These are phyloP conservation scores for Aspergillus texensis DNA, from an alignment of 2,329 filamentous ascomycete genomes.

Conservation along the genomic window DNA sequence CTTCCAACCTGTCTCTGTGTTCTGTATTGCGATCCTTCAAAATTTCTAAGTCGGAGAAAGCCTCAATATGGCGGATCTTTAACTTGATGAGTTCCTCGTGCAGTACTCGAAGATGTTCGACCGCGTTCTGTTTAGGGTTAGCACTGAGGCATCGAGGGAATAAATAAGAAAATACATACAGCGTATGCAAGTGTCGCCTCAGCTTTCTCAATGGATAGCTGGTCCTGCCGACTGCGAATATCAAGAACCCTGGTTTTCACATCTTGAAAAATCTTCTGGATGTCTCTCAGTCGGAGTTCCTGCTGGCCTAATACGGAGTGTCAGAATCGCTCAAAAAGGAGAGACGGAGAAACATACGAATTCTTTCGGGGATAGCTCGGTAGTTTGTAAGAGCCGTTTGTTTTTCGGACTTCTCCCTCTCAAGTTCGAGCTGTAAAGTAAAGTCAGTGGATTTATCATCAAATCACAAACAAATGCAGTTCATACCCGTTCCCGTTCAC, in stretches of 20 bases:
- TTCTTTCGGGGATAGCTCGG: conserved; percentile 69
- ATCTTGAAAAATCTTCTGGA: conserved; percentile 44
- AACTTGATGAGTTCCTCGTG: conserved; percentile 69
- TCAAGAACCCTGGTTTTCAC: conserved; percentile 53
- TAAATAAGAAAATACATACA: conserved; percentile 40
- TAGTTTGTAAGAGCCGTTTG: conserved; percentile 69
- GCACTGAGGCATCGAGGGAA: background rate
- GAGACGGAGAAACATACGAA: conserved; percentile 56
- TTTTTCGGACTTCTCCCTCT: conserved; percentile 65
- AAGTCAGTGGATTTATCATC: conserved; percentile 12
- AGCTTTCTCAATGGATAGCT: conserved; percentile 59
- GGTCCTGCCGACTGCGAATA: conserved; percentile 59
- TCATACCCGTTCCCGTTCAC: conserved; percentile 49
- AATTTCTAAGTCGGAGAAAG: conserved; percentile 73
- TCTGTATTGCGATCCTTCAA: conserved; percentile 67
- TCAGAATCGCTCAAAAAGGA: conserved; percentile 24
- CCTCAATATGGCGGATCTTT: conserved; percentile 74
- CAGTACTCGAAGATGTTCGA: conserved; percentile 64
- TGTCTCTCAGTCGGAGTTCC: conserved; percentile 49
- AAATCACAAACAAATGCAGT: background rate
- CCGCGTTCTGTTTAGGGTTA: conserved; percentile 50
- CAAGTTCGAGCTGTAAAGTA: conserved; percentile 31
- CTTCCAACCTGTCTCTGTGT: conserved; percentile 54
- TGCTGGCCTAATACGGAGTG: conserved; percentile 42
- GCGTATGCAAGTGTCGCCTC: conserved; percentile 59